Conservation (phyloP, 177 flowering plant genomes). For the Viscum album region DNA sequence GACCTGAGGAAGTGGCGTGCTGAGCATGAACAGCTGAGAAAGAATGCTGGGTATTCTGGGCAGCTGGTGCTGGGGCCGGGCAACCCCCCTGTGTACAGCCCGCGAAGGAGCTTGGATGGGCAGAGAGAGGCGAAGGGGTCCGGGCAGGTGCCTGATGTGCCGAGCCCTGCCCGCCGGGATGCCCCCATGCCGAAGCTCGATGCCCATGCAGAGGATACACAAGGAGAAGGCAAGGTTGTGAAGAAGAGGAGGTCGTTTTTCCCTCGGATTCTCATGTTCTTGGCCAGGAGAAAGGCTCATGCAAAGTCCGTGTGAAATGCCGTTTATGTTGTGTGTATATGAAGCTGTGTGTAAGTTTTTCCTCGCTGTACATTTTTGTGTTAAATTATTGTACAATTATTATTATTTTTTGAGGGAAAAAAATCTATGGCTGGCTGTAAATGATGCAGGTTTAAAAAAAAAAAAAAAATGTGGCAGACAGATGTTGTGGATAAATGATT, state of each 20-base stretch:
- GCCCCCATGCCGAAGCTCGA: constrained; percentile 15
- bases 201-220: constrained; percentile 20
- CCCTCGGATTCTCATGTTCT: constrained; percentile 65
- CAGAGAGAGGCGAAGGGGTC: constrained; percentile 23
- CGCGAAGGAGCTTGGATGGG: constrained; percentile 35
- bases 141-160: constrained; percentile 11
- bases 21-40: constrained; percentile 50
- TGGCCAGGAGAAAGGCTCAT: constrained; percentile 38
- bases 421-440: too few relatives aligned
- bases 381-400: too few relatives aligned
- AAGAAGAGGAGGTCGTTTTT: constrained; percentile 60
- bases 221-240: constrained; percentile 23
- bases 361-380: too few relatives aligned
- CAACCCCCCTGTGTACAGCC: constrained; percentile 24
- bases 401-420: too few relatives aligned
- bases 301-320: too few relatives aligned
- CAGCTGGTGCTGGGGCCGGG: constrained; percentile 16
- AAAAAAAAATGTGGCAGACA: too few relatives aligned
- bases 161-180: constrained; percentile 17
- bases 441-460: too few relatives aligned
- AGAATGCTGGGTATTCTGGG: constrained; percentile 46
- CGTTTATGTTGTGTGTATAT: too few relatives aligned
- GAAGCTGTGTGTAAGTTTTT: too few relatives aligned
- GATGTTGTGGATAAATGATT: too few relatives aligned
- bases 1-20: constrained; percentile 86